Percentiles rank a stretch among this genome's conserved stretches.
These are phyloP conservation scores for Besnoitia besnoiti DNA, from an alignment of 169 alveolate genomes.

Conservation along the genomic window DNA sequence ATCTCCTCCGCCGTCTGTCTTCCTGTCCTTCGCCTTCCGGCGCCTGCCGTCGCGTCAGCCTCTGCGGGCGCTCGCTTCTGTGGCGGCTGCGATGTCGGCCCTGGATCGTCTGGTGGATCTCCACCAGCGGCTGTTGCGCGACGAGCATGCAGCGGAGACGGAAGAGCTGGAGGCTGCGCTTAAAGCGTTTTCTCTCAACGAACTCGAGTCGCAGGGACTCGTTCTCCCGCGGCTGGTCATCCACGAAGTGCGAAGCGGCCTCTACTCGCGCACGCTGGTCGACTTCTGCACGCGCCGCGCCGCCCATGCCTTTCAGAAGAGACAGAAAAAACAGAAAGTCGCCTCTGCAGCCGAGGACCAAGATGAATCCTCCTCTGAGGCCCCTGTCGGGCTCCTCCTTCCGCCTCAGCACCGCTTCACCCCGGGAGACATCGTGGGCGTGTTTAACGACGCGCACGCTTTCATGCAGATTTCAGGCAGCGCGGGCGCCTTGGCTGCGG, in stretches of 20 bases:
- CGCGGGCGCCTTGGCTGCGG: slow-evolving; percentile 42
- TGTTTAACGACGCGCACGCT: background rate
- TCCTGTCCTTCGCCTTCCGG: background rate
- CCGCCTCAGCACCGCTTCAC: slow-evolving; percentile 50
- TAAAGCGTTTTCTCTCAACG: background rate
- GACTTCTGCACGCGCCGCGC: background rate
- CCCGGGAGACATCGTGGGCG: slow-evolving; percentile 50
- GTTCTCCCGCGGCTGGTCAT: slow-evolving; percentile 40
- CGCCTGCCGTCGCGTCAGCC: background rate
- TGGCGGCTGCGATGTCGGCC: background rate
- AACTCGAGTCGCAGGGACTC: slow-evolving; percentile 31
- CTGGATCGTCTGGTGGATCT: slow-evolving; percentile 3
- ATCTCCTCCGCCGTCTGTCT: background rate
- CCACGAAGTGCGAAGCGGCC: background rate
- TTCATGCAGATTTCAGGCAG: background rate
- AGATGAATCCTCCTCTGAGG: background rate
- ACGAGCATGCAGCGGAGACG: slow-evolving; percentile 35
- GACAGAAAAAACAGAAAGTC: background rate
- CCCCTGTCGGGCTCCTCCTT: background rate
- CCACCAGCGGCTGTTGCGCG: slow-evolving; percentile 37
- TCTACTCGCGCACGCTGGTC: slow-evolving; percentile 34
- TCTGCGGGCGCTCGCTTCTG: background rate
- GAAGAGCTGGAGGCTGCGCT: slow-evolving; percentile 25
- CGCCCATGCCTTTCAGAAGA: background rate
- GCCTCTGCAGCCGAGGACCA: background rate